Percentiles rank a stretch among this genome's conserved stretches.
phyloP scores from a whole-genome alignment of 306 rosid species.

The Luffa acutangula region DNA sequence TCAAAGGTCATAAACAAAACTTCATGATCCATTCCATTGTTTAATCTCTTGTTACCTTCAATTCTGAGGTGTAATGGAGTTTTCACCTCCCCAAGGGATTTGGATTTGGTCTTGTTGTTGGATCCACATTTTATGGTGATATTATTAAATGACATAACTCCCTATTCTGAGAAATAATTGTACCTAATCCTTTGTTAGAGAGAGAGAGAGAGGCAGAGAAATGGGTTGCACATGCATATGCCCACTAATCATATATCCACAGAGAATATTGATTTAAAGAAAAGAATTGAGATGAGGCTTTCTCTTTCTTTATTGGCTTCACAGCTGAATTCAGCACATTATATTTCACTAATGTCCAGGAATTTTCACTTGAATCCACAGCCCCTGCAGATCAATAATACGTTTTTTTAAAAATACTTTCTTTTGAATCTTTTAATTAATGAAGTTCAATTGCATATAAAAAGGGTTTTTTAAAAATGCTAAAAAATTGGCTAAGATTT shows the following conservation, averaged over 20 bases:
- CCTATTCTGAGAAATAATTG: conserved; percentile 5
- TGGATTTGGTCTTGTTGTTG: neutral
- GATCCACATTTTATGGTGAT: conserved; percentile 2
- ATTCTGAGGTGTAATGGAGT: neutral
- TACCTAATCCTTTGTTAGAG: conserved; percentile 10
- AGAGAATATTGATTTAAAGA: neutral
- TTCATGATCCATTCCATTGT: neutral
- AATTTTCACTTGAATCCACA: neutral
- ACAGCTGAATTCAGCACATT: neutral
- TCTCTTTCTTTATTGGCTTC: neutral
- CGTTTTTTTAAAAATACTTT: neutral
- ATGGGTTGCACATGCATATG: conserved; percentile 11
- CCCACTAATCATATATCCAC: neutral
- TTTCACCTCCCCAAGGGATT: conserved; percentile 4
- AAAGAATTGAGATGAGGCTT: neutral
- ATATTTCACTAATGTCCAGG: neutral
- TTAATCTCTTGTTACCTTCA: neutral
- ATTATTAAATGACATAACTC: neutral
- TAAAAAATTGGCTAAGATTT: neutral
- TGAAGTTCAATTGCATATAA: neutral
- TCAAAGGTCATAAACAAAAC: neutral
- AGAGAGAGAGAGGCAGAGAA: neutral
- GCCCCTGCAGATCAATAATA: neutral
- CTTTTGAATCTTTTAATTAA: neutral
- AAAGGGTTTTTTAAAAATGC: neutral